Evolutionary conservation across 345 rosid species (phyloP).

Genomic region (Bruguiera sexangula): DNA sequence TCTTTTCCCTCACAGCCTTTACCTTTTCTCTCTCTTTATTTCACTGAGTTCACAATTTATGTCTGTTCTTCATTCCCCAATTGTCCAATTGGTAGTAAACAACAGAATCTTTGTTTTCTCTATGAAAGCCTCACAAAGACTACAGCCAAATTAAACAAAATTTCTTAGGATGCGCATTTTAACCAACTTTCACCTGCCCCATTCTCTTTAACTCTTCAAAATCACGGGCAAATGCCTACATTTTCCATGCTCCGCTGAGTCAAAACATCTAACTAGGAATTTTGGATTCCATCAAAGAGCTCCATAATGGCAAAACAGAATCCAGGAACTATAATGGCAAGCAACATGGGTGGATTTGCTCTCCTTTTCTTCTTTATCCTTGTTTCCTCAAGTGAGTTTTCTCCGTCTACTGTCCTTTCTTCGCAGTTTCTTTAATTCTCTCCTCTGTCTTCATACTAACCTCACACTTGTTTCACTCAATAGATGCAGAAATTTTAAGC

Average conservation of each 20-base stretch:
- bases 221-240: not conserved
- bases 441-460: not conserved
- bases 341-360: slow-evolving; percentile 5
- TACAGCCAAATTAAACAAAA: slow-evolving; percentile 2
- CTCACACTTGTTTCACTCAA: not conserved
- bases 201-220: slow-evolving; percentile 11
- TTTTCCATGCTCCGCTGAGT: not conserved
- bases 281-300: not conserved
- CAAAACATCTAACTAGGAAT: not conserved
- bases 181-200: slow-evolving; percentile 12
- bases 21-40: not conserved
- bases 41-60: too few species aligned
- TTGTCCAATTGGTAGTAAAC: not conserved
- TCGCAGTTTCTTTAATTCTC: too few species aligned
- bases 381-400: slow-evolving; percentile 23
- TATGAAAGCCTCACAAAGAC: slow-evolving; percentile 8
- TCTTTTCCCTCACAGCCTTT: not conserved
- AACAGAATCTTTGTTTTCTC: not conserved
- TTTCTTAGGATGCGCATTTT: slow-evolving; percentile 2
- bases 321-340: not conserved
- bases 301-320: not conserved
- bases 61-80: not conserved
- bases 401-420: not conserved
- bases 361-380: slow-evolving; percentile 17
- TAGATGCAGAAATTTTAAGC: slow-evolving; percentile 38